phyloP scores from a whole-genome alignment of 2,329 filamentous ascomycete genomes.

The Pseudopyricularia javanii region DNA sequence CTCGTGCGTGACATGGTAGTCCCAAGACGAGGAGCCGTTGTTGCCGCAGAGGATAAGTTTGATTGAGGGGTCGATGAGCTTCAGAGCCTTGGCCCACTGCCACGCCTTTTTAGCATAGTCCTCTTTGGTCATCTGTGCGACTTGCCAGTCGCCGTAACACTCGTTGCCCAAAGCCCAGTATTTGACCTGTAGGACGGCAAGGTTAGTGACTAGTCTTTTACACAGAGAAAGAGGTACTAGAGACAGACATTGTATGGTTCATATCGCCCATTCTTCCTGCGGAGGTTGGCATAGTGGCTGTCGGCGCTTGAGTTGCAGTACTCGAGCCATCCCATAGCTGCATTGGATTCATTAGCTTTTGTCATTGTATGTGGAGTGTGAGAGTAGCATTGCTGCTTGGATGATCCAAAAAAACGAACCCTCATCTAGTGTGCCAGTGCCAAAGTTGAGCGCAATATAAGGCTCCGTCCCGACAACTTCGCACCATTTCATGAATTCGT shows the following conservation, averaged over 20 bases:
- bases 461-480: slow-evolving; percentile 59
- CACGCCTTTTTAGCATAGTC: slow-evolving; percentile 56
- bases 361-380: not conserved
- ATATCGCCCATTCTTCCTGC: slow-evolving; percentile 60
- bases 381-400: too few relatives aligned
- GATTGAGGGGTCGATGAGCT: slow-evolving; percentile 58
- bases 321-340: slow-evolving; percentile 61
- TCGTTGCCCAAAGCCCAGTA: slow-evolving; percentile 82
- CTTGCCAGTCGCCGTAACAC: slow-evolving; percentile 54
- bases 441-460: slow-evolving; percentile 71
- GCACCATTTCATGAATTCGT: slow-evolving; percentile 80
- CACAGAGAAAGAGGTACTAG: too few relatives aligned
- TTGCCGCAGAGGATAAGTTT: slow-evolving; percentile 64
- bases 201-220: not conserved
- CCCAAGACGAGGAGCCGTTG: slow-evolving; percentile 58
- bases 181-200: slow-evolving; percentile 25
- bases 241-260: slow-evolving; percentile 57
- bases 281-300: slow-evolving; percentile 72
- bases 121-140: slow-evolving; percentile 56
- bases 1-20: slow-evolving; percentile 59
- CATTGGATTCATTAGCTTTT: not conserved
- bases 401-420: slow-evolving; percentile 9
- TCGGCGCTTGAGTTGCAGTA: slow-evolving; percentile 73
- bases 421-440: slow-evolving; percentile 51
- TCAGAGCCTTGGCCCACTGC: slow-evolving; percentile 62